Evolutionary conservation across 2,329 filamentous ascomycete genomes (phyloP).

Genomic region (Leptographium galeiforme): DNA sequence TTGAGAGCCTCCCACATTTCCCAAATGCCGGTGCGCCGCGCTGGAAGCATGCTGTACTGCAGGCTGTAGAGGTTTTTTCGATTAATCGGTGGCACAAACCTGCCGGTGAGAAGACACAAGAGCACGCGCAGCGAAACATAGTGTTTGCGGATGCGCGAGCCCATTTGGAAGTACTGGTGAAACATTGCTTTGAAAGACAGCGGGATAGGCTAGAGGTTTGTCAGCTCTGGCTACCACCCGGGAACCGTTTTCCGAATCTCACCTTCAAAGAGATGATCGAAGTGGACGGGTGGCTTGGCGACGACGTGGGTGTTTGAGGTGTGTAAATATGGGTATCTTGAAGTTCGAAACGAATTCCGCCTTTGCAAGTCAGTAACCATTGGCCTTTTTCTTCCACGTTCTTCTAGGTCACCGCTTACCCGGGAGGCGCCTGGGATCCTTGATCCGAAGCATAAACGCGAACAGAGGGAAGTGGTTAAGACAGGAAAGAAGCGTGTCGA

Average conservation of each 20-base stretch:
- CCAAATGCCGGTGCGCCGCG: constrained; percentile 60
- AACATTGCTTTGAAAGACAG: constrained; percentile 90
- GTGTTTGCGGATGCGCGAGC: constrained; percentile 82
- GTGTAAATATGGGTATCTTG: constrained; percentile 51
- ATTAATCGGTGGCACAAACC: constrained; percentile 90
- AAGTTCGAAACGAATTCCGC: constrained; percentile 83
- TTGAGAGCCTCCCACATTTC: constrained; percentile 75
- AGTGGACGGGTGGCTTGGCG: constrained; percentile 41
- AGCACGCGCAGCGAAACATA: constrained; percentile 85
- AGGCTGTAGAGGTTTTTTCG: constrained; percentile 88
- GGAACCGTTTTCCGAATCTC: background rate
- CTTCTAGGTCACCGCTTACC: constrained; percentile 32
- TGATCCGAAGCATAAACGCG: constrained; percentile 87
- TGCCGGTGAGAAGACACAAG: constrained; percentile 74
- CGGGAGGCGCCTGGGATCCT: constrained; percentile 80
- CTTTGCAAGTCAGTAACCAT: constrained; percentile 20
- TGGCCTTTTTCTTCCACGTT: constrained; percentile 7
- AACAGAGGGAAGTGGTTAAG: constrained; percentile 97
- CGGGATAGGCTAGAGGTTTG: constrained; percentile 57
- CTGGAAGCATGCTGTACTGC: constrained; percentile 95
- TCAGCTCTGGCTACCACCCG: background rate
- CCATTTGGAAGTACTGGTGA: constrained; percentile 92
- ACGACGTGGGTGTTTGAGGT: constrained; percentile 16
- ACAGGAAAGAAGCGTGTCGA: constrained; percentile 86
- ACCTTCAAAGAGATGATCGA: constrained; percentile 84